Percentiles rank a stretch among this genome's conserved stretches.
These are phyloP conservation scores for Dactylellina leptospora DNA, from an alignment of 2,329 filamentous ascomycete genomes.

Conservation along the genomic window DNA sequence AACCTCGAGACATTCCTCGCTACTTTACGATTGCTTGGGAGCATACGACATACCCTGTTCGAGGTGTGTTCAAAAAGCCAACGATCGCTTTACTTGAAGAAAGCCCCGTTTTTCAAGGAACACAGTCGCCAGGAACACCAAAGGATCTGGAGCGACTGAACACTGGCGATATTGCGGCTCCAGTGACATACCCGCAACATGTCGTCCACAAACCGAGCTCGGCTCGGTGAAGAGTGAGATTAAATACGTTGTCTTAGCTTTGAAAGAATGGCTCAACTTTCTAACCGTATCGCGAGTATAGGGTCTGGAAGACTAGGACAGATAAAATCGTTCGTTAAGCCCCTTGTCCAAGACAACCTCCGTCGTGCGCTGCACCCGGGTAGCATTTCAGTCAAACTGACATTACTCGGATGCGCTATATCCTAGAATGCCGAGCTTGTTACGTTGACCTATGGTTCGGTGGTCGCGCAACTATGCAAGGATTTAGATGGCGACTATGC, in stretches of 20 bases:
- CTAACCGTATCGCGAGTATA: constrained; percentile 24
- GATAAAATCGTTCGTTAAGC: constrained; percentile 57
- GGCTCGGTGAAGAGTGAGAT: constrained; percentile 78
- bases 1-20: too few species aligned
- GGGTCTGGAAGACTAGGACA: constrained; percentile 58
- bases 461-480: constrained; percentile 94
- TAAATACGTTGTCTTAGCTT: constrained; percentile 12
- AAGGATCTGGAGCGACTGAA: background rate
- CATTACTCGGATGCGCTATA: background rate
- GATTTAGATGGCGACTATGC: constrained; percentile 94
- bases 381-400: background rate
- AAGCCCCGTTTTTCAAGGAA: too few species aligned
- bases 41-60: too few species aligned
- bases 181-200: constrained; percentile 58
- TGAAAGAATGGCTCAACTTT: background rate
- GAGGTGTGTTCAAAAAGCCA: too few species aligned
- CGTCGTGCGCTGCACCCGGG: background rate
- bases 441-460: constrained; percentile 95
- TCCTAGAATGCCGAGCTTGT: constrained; percentile 81
- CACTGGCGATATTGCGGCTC: background rate
- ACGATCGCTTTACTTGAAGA: too few species aligned
- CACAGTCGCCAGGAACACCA: too few species aligned
- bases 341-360: background rate
- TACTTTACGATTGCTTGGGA: too few species aligned
- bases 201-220: constrained; percentile 72